phyloP scores from a whole-genome alignment of 305 asterid species.

The Plantago rigida region DNA sequence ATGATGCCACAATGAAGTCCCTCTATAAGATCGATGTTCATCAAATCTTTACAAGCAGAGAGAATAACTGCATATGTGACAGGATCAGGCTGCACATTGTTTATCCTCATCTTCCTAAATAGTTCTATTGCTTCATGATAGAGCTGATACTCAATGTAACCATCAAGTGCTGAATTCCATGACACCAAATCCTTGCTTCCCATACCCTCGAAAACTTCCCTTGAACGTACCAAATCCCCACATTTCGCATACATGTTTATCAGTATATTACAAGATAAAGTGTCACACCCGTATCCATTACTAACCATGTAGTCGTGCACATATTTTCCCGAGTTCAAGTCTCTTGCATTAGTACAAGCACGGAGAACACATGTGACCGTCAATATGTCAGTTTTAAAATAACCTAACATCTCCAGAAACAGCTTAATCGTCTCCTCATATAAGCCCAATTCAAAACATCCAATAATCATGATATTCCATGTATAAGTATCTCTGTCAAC shows the following conservation, averaged over 20 bases:
- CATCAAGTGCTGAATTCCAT: conserved; percentile 69
- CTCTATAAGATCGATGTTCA: conserved; percentile 32
- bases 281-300: conserved; percentile 43
- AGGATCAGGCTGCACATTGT: conserved; percentile 44
- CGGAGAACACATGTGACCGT: conserved; percentile 55
- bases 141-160: conserved; percentile 40
- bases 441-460: conserved; percentile 43
- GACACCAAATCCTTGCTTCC: conserved; percentile 57
- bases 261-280: conserved; percentile 39
- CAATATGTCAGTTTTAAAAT: conserved; percentile 52
- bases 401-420: conserved; percentile 44
- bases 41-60: conserved; percentile 36
- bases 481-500: conserved; percentile 52
- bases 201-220: conserved; percentile 51
- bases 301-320: conserved; percentile 52
- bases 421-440: conserved; percentile 47
- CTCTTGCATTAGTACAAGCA: conserved; percentile 55
- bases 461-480: conserved; percentile 72
- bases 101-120: conserved; percentile 46
- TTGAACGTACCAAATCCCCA: conserved; percentile 47
- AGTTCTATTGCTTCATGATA: conserved; percentile 48
- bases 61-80: conserved; percentile 53
- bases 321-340: conserved; percentile 46
- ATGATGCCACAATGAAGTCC: conserved; percentile 53
- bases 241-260: conserved; percentile 75